Percentiles rank a stretch among this genome's conserved stretches.
These are phyloP conservation scores for Vanilla planifolia DNA, from an alignment of 106 monocot species.

Conservation along the genomic window DNA sequence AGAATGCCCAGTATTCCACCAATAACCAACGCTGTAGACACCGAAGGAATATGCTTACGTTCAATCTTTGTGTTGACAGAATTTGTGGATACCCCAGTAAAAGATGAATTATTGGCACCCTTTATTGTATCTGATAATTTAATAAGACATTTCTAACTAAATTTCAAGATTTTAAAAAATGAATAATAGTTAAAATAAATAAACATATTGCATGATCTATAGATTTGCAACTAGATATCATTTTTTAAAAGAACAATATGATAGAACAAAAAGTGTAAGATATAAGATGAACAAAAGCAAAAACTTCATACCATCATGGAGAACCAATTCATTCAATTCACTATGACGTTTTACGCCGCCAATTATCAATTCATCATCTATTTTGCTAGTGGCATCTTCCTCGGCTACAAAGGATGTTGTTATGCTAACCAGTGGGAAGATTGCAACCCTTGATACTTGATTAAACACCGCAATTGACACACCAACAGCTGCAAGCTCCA, in stretches of 20 bases:
- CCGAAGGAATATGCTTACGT: slow-evolving; percentile 65
- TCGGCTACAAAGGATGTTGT: slow-evolving; percentile 85
- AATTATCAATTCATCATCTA: slow-evolving; percentile 23
- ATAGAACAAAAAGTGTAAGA: not conserved
- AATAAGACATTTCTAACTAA: not conserved
- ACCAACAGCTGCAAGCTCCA: slow-evolving; percentile 78
- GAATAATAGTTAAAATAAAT: not conserved
- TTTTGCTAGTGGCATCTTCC: slow-evolving; percentile 51
- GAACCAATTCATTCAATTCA: slow-evolving; percentile 49
- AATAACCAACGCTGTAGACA: slow-evolving; percentile 56
- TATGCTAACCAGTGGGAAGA: slow-evolving; percentile 72
- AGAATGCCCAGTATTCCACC: slow-evolving; percentile 71
- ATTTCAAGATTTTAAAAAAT: slow-evolving; percentile 1
- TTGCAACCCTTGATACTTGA: slow-evolving; percentile 65
- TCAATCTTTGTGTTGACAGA: slow-evolving; percentile 15
- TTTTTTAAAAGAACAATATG: slow-evolving; percentile 6
- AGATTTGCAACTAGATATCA: too few species aligned
- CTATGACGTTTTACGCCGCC: slow-evolving; percentile 16
- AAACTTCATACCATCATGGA: slow-evolving; percentile 25
- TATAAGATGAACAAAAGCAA: not conserved
- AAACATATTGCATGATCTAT: too few species aligned
- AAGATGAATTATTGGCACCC: slow-evolving; percentile 12
- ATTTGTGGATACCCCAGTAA: slow-evolving; percentile 14
- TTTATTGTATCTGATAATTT: slow-evolving; percentile 17
- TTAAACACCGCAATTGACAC: slow-evolving; percentile 77